Conservation (phyloP, 345 rosid species). For the Turritis glabra region DNA sequence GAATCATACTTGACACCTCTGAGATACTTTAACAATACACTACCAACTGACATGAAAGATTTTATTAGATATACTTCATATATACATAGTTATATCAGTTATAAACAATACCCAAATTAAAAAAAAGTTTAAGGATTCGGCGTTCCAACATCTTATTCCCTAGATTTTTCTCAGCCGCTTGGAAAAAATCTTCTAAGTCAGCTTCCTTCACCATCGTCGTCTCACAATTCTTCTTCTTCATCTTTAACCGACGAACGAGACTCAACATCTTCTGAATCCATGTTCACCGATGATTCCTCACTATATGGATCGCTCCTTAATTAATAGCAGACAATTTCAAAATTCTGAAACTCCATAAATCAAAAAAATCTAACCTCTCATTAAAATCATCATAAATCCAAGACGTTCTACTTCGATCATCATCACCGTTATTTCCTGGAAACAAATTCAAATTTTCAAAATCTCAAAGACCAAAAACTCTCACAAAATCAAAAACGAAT, state of each 20-base stretch:
- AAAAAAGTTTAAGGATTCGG: no score
- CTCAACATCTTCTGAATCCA: conserved; percentile 21
- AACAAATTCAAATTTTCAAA: background rate
- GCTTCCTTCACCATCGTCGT: conserved; percentile 11
- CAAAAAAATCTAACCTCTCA: background rate
- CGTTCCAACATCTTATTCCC: conserved; percentile 17
- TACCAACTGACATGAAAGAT: no score
- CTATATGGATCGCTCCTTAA: background rate
- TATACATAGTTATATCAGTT: no score
- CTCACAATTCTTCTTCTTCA: background rate
- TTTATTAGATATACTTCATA: no score
- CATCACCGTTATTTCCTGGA: conserved; percentile 17
- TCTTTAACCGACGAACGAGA: conserved; percentile 18
- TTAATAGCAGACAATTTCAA: background rate
- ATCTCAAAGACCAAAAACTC: no score
- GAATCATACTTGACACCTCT: no score
- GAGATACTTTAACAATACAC: no score
- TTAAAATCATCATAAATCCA: conserved; percentile 24
- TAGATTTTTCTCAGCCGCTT: conserved; percentile 25
- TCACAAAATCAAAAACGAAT: no score
- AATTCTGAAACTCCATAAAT: conserved; percentile 6
- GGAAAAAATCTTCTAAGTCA: conserved; percentile 28
- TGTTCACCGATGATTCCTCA: conserved; percentile 6
- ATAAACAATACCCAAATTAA: no score
- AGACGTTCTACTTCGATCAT: conserved; percentile 23